Percentiles rank a stretch among this genome's conserved stretches.
phyloP scores from a whole-genome alignment of 129 eudicot genomes.

The Pseudognaphalium luteoalbum region DNA sequence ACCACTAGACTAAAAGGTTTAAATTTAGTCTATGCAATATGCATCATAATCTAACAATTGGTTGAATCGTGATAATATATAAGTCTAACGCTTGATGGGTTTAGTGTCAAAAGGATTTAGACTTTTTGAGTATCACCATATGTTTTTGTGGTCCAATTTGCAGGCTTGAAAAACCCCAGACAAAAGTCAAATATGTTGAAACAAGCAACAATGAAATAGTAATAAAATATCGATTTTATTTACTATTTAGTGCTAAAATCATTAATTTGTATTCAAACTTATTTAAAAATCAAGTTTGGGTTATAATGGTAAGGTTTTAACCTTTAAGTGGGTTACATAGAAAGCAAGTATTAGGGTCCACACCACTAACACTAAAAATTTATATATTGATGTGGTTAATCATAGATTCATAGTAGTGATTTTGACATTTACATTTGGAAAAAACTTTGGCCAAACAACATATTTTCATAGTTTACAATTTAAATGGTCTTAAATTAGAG shows the following conservation, averaged over 20 bases:
- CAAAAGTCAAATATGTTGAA: background rate
- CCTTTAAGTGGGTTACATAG: too few species aligned
- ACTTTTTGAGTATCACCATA: background rate
- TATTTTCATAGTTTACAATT: too few species aligned
- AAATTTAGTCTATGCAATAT: too few species aligned
- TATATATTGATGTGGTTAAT: background rate
- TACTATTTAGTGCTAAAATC: background rate
- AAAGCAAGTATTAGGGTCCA: background rate
- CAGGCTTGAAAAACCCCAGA: background rate
- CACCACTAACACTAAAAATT: background rate
- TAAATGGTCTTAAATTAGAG: too few species aligned
- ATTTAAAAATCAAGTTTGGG: too few species aligned
- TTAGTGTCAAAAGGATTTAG: background rate
- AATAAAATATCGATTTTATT: background rate
- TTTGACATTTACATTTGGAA: background rate
- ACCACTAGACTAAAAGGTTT: too few species aligned
- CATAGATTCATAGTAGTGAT: background rate
- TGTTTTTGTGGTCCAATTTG: background rate
- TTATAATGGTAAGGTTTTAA: too few species aligned
- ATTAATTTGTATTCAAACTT: too few species aligned
- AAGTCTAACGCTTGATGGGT: background rate
- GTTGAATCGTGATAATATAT: background rate
- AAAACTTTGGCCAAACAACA: background rate
- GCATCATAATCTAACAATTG: too few species aligned
- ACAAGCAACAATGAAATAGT: background rate